Base-by-base conservation (phyloP, 129 eudicot species). In the Sambucus nigra region DNA sequence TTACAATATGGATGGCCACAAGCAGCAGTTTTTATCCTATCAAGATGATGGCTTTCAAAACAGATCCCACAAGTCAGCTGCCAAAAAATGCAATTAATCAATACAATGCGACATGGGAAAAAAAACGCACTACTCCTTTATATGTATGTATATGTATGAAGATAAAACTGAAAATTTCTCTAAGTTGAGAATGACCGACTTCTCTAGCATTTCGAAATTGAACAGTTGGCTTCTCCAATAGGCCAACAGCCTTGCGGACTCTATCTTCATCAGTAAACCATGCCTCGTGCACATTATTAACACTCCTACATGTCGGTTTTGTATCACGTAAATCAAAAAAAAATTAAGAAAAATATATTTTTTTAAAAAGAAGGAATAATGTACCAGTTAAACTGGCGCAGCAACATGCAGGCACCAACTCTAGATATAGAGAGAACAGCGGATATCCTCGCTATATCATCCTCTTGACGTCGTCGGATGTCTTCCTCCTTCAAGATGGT, bases 231-330 rank as follows among this genome's bases (percentile, higher is more conserved):
- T 68, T 69, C 31, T 79, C 92, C 66, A 82, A 60, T 33, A 91
- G 19, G 14, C 99, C 95, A 72, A 86, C 91, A 35, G 87, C 80
- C 65, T 74, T 77, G 14, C 95, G 81, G 24, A 92, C 99, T 51
- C 65, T 51, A 46, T 86, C 96, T 68, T 92, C 99, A 65, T 92
- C 78, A 53, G 94, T 82, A 80, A 92, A 92, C 99, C 99, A 92
- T 42, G 70, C 94, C 63, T 92, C 99, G 13, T 82, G 87, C 61
- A 92, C 95, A 53, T 70, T 69, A 57, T 66, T 77, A 41, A 92
- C 89, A 71, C 67, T 82, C 98, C 99, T 91, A 55, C 48, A 70
- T 4, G 5, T 29, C 31, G 46, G 23, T 51, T 32, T 16, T 52
- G 17, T 19, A 51, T 51, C 17, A 46, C 5, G 7, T 6, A 26